Evolutionary conservation across 2,329 filamentous ascomycete species (phyloP).

Genomic region (Sporothrix pallida): DNA sequence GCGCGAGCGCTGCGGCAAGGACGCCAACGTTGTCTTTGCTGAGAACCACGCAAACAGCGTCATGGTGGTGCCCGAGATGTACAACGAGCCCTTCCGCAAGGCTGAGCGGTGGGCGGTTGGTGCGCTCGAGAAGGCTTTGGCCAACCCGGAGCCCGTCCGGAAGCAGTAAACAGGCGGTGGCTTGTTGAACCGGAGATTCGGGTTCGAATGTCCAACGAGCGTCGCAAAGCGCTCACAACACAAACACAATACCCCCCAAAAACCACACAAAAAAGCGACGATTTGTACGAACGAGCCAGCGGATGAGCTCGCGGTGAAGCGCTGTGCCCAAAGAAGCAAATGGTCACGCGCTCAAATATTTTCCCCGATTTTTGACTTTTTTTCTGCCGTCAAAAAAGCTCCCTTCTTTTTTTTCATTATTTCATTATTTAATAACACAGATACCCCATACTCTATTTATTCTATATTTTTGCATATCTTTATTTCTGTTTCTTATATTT

Average conservation of each 20-base stretch:
- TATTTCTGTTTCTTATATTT: background rate
- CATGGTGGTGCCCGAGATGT: slow-evolving; percentile 66
- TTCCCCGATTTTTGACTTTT: background rate
- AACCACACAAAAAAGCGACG: background rate
- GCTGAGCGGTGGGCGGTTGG: slow-evolving; percentile 63
- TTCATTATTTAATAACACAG: slow-evolving; percentile 30
- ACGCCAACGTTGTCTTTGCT: slow-evolving; percentile 73
- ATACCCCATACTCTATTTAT: slow-evolving; percentile 32
- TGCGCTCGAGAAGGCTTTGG: slow-evolving; percentile 58
- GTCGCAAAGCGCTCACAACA: background rate
- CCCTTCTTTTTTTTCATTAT: slow-evolving; percentile 1
- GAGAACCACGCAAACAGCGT: slow-evolving; percentile 76
- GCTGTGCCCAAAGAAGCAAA: background rate
- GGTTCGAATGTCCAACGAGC: background rate
- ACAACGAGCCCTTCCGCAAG: slow-evolving; percentile 65
- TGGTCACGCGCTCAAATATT: background rate
- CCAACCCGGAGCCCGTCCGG: slow-evolving; percentile 54
- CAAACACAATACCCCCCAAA: background rate
- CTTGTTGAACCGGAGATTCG: background rate
- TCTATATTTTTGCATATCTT: background rate
- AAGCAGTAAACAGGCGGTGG: slow-evolving; percentile 47
- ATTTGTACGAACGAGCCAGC: background rate
- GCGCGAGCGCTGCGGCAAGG: slow-evolving; percentile 70
- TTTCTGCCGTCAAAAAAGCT: background rate
- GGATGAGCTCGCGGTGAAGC: background rate